Base-by-base conservation (phyloP, 1,139 yeast genomes). In the Lodderomyces parapsilosis region DNA sequence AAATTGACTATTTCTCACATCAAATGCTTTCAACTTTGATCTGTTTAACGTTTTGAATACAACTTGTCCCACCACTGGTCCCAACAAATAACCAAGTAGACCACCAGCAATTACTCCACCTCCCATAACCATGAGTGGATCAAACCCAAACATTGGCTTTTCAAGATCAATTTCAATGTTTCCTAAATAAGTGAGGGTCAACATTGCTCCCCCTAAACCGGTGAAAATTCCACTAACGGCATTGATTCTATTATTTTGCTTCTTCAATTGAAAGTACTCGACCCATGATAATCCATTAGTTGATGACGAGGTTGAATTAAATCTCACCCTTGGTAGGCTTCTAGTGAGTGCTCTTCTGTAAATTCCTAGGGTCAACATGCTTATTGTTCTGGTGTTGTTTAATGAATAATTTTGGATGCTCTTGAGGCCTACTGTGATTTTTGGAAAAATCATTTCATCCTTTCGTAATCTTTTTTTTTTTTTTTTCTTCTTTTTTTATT, bases 81-180 rank as follows among this genome's bases (percentile, higher is more conserved):
- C 99, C 40, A 82, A 68, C 52, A 90, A 66, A 58, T 82, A 89
- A 1, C 98, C 98, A 40, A 83, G 63, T 39, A 82, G 83, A 19
- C 94, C 95, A 19, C 89, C 83, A 17, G 81, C 71, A 46, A 81
- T 59, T 36, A 86, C 78, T 0, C 81, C 80, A 48, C 84, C 84
- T 49, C 82, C 79, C 67, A 83, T 76, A 30, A 89, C 87, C 63
- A 87, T 79, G 52, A 88, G 71, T 11, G 96, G 91, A 59, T 93
- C 99, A 52, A 91, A 74, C 6, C 99, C 97, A 62, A 86, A 78
- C 36, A 90, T 76, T 47, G 80, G 78, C 58, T 86, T 85, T 42
- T 96, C 89, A 31, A 90, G 85, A 59, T 88, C 96, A 47, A 93
- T 79, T 55, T 86, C 91, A 50, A 86, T 71, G 57, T 86, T 86